phyloP scores from a whole-genome alignment of 345 rosid species.

The Angophora floribunda region DNA sequence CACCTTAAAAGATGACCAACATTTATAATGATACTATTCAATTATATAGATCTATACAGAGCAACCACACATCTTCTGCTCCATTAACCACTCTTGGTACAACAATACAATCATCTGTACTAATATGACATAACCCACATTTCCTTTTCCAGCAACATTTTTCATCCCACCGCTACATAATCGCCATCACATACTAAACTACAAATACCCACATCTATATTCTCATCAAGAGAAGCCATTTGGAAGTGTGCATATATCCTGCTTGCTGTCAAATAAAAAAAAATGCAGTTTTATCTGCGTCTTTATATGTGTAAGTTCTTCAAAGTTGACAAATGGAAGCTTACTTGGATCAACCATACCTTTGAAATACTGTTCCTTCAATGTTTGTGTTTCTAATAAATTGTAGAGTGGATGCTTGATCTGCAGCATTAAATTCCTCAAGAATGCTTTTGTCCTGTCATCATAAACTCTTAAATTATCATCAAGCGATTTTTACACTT shows the following conservation, averaged over 20 bases:
- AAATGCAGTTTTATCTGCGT: not conserved
- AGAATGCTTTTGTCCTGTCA: conserved; percentile 71
- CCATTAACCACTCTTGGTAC: not conserved
- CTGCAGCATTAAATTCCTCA: conserved; percentile 49
- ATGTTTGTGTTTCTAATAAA: conserved; percentile 31
- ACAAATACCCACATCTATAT: not conserved
- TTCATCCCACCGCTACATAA: not conserved
- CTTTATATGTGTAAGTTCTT: not conserved
- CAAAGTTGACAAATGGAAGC: not conserved
- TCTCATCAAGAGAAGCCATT: not conserved
- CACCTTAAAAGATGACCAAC: too few species aligned
- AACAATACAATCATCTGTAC: not conserved
- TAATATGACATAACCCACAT: not conserved
- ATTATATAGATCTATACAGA: not conserved
- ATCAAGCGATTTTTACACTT: not conserved
- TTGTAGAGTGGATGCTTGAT: conserved; percentile 78
- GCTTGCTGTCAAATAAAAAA: not conserved
- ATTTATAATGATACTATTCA: too few species aligned
- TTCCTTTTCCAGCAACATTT: not conserved
- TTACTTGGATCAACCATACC: conserved; percentile 20
- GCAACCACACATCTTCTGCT: not conserved
- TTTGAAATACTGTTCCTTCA: conserved; percentile 77
- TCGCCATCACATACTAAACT: not conserved
- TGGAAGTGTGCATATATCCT: not conserved
- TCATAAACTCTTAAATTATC: not conserved